Evolutionary conservation across 805 yeast species (phyloP).

Genomic region (Saturnispora ahearnii): DNA sequence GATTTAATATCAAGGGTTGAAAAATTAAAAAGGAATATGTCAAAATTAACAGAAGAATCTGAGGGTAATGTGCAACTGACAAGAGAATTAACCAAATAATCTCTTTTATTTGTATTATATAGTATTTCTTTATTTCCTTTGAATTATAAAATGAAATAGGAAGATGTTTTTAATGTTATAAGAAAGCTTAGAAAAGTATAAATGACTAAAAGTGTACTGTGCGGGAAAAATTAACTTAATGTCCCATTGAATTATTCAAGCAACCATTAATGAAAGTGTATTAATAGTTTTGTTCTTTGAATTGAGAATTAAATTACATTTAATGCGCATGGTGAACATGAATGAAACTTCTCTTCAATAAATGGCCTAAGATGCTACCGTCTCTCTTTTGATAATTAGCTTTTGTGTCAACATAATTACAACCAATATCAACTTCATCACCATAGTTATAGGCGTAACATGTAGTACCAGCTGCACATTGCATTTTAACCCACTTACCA

Average conservation of each 20-base stretch:
- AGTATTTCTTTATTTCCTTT: background rate
- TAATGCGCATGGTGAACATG: conserved; percentile 10
- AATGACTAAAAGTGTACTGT: no score
- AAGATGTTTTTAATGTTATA: background rate
- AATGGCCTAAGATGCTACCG: conserved; percentile 11
- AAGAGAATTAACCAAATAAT: background rate
- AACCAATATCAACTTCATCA: conserved; percentile 38
- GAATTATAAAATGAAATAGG: background rate
- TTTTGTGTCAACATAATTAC: conserved; percentile 34
- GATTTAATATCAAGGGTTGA: conserved; percentile 4
- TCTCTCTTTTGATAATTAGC: conserved; percentile 26
- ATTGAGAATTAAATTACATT: background rate
- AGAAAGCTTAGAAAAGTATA: conserved; percentile 1
- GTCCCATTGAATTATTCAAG: background rate
- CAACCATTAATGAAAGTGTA: background rate
- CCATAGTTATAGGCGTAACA: conserved; percentile 45
- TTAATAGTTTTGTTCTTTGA: background rate
- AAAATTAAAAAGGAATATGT: conserved; percentile 4
- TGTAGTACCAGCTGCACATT: conserved; percentile 55
- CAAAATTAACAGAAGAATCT: background rate
- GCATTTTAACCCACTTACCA: conserved; percentile 47
- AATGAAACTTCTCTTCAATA: conserved; percentile 19
- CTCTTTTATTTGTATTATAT: background rate
- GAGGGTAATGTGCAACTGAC: background rate
- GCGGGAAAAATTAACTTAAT: background rate